These are phyloP conservation scores for Taiwanofungus camphoratus DNA, from an alignment of 1,284 basidiomycete species.

Conservation along the genomic window DNA sequence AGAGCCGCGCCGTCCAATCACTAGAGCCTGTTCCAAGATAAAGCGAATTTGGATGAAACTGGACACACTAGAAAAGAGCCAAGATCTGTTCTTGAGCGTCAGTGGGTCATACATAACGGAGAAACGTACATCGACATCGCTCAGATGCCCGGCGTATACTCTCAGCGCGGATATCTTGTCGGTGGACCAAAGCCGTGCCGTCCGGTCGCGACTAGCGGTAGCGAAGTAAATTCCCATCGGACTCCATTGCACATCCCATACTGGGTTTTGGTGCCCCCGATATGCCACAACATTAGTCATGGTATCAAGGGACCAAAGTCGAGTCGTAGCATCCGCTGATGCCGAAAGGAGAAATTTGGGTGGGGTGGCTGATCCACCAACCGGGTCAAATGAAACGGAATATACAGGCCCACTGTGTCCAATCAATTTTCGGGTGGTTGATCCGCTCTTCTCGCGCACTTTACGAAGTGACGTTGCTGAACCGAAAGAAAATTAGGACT, in stretches of 20 bases:
- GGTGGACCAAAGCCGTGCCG: constrained; percentile 94
- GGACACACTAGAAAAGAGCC: constrained; percentile 65
- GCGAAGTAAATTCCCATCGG: constrained; percentile 99
- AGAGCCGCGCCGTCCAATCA: constrained; percentile 92
- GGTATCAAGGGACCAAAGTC: constrained; percentile 96
- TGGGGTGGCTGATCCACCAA: constrained; percentile 79
- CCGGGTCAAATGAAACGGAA: constrained; percentile 88
- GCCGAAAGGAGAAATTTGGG: constrained; percentile 88
- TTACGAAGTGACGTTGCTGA: constrained; percentile 58
- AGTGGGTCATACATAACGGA: constrained; percentile 1
- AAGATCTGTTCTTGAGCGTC: not conserved
- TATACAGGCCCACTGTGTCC: constrained; percentile 98
- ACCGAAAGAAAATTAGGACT: too few relatives aligned
- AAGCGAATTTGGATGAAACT: constrained; percentile 96
- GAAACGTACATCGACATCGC: constrained; percentile 88
- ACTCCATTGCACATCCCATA: constrained; percentile 99
- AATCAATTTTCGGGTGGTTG: constrained; percentile 86
- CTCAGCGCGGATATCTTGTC: constrained; percentile 85
- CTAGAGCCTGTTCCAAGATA: constrained; percentile 97
- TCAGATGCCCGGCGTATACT: constrained; percentile 94
- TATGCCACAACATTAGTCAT: constrained; percentile 92
- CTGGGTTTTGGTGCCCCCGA: constrained; percentile 93
- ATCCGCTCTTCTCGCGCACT: constrained; percentile 73
- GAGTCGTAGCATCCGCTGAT: constrained; percentile 89
- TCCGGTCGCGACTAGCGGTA: constrained; percentile 89